Percentiles rank a stretch among this genome's conserved stretches.
phyloP scores from a whole-genome alignment of 148 eudicot genomes.

The Silene uniflora region DNA sequence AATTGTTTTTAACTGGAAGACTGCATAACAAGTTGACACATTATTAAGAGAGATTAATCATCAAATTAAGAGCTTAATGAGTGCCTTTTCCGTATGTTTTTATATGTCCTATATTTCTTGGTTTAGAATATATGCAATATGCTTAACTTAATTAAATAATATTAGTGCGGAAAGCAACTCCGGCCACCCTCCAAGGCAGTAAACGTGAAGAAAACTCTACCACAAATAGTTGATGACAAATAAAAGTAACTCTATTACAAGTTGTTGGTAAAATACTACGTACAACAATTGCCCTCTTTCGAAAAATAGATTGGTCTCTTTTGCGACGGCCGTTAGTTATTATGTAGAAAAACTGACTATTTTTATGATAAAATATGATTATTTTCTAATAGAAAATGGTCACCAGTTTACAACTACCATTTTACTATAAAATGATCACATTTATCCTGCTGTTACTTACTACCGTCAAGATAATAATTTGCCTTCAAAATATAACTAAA shows the following conservation, averaged over 20 bases:
- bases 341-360: no score
- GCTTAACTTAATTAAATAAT: constrained; percentile 6
- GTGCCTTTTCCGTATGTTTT: not conserved
- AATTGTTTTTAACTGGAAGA: constrained; percentile 23
- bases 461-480: no score
- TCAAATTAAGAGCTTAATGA: not conserved
- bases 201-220: constrained; percentile 18
- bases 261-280: constrained; percentile 6
- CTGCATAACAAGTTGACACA: constrained; percentile 16
- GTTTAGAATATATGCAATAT: not conserved
- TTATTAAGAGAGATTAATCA: not conserved
- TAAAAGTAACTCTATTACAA: not conserved
- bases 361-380: no score
- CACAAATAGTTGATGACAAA: constrained; percentile 16
- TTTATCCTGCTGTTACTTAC: no score
- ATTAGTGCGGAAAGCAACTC: constrained; percentile 26
- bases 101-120: constrained; percentile 7
- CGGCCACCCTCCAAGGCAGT: constrained; percentile 19
- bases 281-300: not conserved
- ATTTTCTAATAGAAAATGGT: no score
- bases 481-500: no score
- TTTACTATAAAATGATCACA: no score
- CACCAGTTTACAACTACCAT: no score
- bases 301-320: not conserved
- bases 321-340: no score